Base-by-base conservation (phyloP, 495 filamentous ascomycete species). In the Amphirosellinia nigrospora region DNA sequence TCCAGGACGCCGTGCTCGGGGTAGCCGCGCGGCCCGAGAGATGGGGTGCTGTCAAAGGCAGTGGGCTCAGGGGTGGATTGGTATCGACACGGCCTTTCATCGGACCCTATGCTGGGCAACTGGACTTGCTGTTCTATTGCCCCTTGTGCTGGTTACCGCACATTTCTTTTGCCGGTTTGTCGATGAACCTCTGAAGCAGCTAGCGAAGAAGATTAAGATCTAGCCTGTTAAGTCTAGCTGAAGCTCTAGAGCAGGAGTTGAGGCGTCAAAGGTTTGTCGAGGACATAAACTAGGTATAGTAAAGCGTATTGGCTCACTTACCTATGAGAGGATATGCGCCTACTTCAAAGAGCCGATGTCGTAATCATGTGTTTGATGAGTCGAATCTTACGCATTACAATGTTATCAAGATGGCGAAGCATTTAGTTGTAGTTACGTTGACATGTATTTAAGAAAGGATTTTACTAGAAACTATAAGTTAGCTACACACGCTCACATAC, bases 141-240 rank as follows among this genome's bases (percentile, higher is more conserved):
- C 85, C 3, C 59, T 88, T n/a, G 80, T 84, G 1, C 79, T 90
- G 10, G 89, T 86, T 86, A 76, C 80, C 1, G 87, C 84, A 4
- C 87, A 90, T 75, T 52, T 90, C 5, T 89, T 89, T 70, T 89
- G 86, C 85, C 78, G 86, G 1, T 78, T 75, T 3, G 84, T 91
- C 10, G 89, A 90, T 71, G 80, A 82, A n/a, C 86, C 84, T 13
- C 84, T 88, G 53, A 87, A 89, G 5, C 83, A 79, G 59, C 80
- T 90, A 65, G 85, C 86, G 19, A 82, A 84, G 64, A 86, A 80
- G 79, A 63, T 89, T 15, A 87, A 89, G 75, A 78, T 56, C n/a
- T 58, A 56, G 15, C 30, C 15, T 2, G 36, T 50, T 41, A 26
- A 23, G 56, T 32, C 19, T 32, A 3, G 50, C 56, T 19, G 48